Conservation (phyloP, 306 rosid genomes). For the Amphicarpaea edgeworthii region DNA sequence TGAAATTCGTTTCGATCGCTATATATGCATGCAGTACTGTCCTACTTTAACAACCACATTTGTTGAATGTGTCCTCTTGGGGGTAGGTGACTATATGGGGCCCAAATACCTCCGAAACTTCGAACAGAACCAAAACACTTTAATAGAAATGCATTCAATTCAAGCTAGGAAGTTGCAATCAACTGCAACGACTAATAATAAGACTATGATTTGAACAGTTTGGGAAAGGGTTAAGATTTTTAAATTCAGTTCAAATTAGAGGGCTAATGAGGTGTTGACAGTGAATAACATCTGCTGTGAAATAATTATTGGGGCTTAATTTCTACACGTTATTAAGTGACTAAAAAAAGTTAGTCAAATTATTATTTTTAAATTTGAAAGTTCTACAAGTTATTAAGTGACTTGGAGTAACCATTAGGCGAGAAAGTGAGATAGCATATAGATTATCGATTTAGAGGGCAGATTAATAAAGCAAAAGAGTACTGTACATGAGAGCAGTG, state of each 20-base stretch:
- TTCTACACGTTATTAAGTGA: no score
- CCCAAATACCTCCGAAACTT: neutral
- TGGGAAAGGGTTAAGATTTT: neutral
- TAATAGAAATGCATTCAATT: neutral
- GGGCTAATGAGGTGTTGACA: neutral
- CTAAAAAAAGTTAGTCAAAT: no score
- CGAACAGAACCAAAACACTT: neutral
- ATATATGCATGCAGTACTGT: neutral
- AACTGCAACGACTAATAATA: no score
- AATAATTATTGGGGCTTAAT: no score
- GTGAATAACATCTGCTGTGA: neutral
- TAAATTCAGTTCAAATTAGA: conserved; percentile 25
- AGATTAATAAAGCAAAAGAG: no score
- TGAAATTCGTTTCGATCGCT: neutral
- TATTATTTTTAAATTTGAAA: no score
- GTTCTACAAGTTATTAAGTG: no score
- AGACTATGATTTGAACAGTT: neutral
- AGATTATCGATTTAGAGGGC: no score
- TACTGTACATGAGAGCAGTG: neutral
- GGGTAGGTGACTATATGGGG: conserved; percentile 3
- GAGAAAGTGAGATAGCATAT: no score
- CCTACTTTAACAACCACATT: neutral
- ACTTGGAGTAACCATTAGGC: no score
- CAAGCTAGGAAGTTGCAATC: neutral
- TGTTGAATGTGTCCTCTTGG: conserved; percentile 9